These are phyloP conservation scores for Microsporum ferrugineum DNA, from an alignment of 2,329 filamentous ascomycete genomes.

Conservation along the genomic window DNA sequence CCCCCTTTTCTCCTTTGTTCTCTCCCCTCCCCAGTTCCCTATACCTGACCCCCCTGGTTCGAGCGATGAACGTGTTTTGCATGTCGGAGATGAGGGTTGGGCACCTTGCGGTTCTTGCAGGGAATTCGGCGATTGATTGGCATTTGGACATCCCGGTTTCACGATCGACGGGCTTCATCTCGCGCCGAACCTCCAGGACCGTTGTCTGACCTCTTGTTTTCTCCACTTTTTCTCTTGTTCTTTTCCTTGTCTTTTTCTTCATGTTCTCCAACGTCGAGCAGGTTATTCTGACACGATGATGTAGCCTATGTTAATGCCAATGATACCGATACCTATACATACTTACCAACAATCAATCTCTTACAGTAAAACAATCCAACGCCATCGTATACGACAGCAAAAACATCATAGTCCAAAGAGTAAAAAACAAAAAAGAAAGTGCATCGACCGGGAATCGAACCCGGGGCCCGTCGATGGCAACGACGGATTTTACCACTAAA, in stretches of 20 bases:
- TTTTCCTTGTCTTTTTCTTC: not conserved
- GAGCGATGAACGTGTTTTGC: not conserved
- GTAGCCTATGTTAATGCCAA: not conserved
- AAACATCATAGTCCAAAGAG: not conserved
- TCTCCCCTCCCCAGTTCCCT: not conserved
- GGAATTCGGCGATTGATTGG: not conserved
- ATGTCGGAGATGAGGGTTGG: not conserved
- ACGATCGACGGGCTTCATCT: not conserved
- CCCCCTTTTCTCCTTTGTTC: not conserved
- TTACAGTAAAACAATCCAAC: too few relatives aligned
- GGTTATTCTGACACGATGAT: not conserved
- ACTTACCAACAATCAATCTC: not conserved
- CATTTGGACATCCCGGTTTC: not conserved
- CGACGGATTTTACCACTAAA: not conserved
- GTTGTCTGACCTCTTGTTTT: not conserved
- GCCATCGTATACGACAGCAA: not conserved
- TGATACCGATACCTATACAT: not conserved
- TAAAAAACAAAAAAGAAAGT: not conserved
- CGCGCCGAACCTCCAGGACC: not conserved
- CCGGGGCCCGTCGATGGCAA: not conserved
- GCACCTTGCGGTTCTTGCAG: not conserved
- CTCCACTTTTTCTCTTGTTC: not conserved
- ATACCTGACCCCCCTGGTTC: not conserved
- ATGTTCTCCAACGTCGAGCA: not conserved
- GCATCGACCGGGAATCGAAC: not conserved